phyloP scores from a whole-genome alignment of 148 eudicot genomes.

The Camellia lanceoleosa region DNA sequence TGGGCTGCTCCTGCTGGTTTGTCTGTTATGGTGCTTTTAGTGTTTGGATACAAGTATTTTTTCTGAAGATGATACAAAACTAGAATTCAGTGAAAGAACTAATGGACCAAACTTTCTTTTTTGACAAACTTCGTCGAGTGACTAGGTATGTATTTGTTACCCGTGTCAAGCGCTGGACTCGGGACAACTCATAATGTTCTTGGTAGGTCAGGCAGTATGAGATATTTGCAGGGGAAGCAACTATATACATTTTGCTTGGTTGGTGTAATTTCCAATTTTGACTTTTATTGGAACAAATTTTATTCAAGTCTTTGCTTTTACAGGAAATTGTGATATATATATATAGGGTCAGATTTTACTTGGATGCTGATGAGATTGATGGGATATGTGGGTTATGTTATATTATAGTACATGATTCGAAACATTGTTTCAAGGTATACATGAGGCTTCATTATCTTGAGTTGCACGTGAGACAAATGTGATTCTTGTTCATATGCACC shows the following conservation, averaged over 20 bases:
- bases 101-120: conserved; percentile 11
- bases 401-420: not conserved
- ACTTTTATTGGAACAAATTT: not conserved
- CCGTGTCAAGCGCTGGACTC: not conserved
- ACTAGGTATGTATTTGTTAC: conserved; percentile 11
- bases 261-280: conserved; percentile 10
- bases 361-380: not conserved
- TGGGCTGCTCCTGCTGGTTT: conserved; percentile 53
- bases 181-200: not conserved
- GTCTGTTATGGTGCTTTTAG: conserved; percentile 38
- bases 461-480: not conserved
- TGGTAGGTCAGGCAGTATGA: conserved; percentile 5
- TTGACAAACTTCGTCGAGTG: not conserved
- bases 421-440: not conserved
- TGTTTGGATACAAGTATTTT: conserved; percentile 44
- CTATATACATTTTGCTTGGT: not conserved
- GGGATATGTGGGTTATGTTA: not conserved
- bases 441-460: not conserved
- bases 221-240: not conserved
- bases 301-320: conserved; percentile 5
- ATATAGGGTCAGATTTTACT: not conserved
- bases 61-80: conserved; percentile 12
- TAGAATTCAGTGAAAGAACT: not conserved
- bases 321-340: not conserved
- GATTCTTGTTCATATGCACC: too few relatives aligned